phyloP scores from a whole-genome alignment of 768 basidiomycete species.

The Phaeolepiota aurea region DNA sequence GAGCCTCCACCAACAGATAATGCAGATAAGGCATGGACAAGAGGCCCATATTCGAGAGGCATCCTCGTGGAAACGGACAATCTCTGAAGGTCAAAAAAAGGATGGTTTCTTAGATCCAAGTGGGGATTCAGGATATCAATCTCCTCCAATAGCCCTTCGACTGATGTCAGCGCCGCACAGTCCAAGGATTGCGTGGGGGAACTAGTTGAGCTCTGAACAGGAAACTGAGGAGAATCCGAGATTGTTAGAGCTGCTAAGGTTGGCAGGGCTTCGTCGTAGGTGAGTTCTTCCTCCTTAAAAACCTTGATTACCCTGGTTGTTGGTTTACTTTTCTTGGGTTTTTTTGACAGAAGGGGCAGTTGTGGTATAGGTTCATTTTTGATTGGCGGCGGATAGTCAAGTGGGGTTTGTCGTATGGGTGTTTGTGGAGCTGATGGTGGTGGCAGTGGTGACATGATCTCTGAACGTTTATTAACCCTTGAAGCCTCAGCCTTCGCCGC shows the following conservation, averaged over 20 bases:
- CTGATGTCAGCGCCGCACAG: conserved; percentile 35
- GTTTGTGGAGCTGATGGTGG: conserved; percentile 8
- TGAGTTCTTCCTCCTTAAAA: conserved; percentile 45
- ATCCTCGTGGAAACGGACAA: conserved; percentile 72
- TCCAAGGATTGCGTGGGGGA: conserved; percentile 60
- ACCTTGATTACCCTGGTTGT: conserved; percentile 47
- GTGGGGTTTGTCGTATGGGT: conserved; percentile 6
- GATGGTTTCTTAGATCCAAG: conserved; percentile 60
- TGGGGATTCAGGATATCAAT: conserved; percentile 51
- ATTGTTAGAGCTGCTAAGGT: conserved; percentile 34
- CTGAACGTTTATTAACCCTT: not conserved
- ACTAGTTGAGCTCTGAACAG: conserved; percentile 43
- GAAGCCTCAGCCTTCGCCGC: not conserved
- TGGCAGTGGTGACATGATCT: conserved; percentile 3
- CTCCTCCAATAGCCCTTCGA: conserved; percentile 62
- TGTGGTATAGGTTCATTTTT: conserved; percentile 42
- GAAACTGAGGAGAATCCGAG: conserved; percentile 37
- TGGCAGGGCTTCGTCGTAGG: conserved; percentile 28
- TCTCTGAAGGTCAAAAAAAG: conserved; percentile 68
- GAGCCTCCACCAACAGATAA: conserved; percentile 81
- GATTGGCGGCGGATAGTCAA: conserved; percentile 5
- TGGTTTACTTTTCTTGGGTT: conserved; percentile 79
- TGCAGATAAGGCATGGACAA: conserved; percentile 81
- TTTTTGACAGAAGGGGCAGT: conserved; percentile 70
- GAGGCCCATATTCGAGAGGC: conserved; percentile 76